A percentile compares a stretch with the other conserved stretches of the same genome.
Evolutionary conservation across 306 rosid genomes (phyloP).

Genomic region (Cucurbita pepo): DNA sequence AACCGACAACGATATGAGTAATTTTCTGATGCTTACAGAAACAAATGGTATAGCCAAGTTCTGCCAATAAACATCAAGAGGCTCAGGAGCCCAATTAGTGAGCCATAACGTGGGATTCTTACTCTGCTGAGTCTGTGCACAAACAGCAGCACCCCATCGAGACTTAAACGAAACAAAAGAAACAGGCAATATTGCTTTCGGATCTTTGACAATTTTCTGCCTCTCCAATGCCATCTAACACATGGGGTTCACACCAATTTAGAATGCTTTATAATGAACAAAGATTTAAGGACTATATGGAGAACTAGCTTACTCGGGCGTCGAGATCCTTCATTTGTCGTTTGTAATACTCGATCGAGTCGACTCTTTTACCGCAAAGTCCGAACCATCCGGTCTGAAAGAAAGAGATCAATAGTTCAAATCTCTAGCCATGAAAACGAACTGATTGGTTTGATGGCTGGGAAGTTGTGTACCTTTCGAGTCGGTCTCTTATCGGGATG

Average conservation of each 20-base stretch:
- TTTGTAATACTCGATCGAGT: conserved; percentile 72
- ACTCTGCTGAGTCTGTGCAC: conserved; percentile 97
- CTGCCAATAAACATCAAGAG: conserved; percentile 72
- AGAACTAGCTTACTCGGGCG: conserved; percentile 30
- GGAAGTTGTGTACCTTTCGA: conserved; percentile 31
- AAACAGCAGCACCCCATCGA: conserved; percentile 93
- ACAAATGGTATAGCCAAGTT: conserved; percentile 90
- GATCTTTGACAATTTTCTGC: conserved; percentile 61
- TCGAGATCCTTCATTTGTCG: conserved; percentile 50
- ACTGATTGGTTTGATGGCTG: not conserved
- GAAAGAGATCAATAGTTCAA: conserved; percentile 14
- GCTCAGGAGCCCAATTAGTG: conserved; percentile 97
- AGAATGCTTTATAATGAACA: not conserved
- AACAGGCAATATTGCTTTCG: conserved; percentile 68
- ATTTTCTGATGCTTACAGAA: conserved; percentile 63
- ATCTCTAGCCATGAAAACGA: not conserved
- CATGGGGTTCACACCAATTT: not conserved
- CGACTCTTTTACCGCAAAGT: conserved; percentile 51
- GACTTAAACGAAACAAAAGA: conserved; percentile 80
- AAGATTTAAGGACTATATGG: too few species aligned
- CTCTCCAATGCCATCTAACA: conserved; percentile 65
- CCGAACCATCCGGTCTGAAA: conserved; percentile 57
- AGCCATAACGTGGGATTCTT: conserved; percentile 85
- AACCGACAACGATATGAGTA: conserved; percentile 45
- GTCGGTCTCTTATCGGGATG: conserved; percentile 62